These are phyloP conservation scores for Trypanosoma melophagium DNA, from an alignment of 208 protist species.

Conservation along the genomic window DNA sequence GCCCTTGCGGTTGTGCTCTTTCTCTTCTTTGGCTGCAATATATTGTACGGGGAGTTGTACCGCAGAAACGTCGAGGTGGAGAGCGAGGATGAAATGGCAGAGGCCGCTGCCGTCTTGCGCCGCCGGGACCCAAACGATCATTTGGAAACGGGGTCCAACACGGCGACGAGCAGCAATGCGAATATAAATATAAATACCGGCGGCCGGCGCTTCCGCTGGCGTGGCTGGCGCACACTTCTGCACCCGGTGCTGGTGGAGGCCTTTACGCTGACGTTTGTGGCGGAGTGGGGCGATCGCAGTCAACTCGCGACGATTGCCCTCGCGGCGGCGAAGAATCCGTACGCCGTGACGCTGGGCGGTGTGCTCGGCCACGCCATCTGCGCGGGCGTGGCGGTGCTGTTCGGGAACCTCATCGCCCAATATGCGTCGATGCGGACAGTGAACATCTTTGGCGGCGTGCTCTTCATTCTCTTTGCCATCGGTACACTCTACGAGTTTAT, in stretches of 20 bases:
- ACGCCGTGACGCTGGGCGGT: conserved; percentile 92
- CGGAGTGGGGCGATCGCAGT: conserved; percentile 97
- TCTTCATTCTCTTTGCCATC: conserved; percentile 82
- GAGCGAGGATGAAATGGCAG: conserved; percentile 88
- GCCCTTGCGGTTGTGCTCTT: conserved; percentile 86
- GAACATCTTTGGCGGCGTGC: conserved; percentile 72
- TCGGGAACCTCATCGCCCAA: conserved; percentile 81
- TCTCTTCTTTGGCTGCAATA: conserved; percentile 84
- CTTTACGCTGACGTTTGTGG: conserved; percentile 95
- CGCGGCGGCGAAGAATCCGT: conserved; percentile 90
- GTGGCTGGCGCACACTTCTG: conserved; percentile 3
- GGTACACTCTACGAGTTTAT: conserved; percentile 64
- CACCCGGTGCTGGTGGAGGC: conserved; percentile 87
- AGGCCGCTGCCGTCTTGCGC: conserved; percentile 78
- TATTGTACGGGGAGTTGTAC: conserved; percentile 80
- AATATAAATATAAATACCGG: conserved; percentile 4
- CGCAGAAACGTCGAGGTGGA: conserved; percentile 51
- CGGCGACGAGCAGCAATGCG: conserved; percentile 29
- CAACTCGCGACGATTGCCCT: conserved; percentile 96
- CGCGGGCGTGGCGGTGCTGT: conserved; percentile 92
- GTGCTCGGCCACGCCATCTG: conserved; percentile 94
- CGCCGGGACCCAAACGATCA: conserved; percentile 70
- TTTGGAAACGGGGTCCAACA: conserved; percentile 36
- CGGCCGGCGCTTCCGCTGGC: conserved; percentile 32
- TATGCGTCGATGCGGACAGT: conserved; percentile 76